Conservation (phyloP, 208 protist genomes). For the Trypanosoma conorhini region DNA sequence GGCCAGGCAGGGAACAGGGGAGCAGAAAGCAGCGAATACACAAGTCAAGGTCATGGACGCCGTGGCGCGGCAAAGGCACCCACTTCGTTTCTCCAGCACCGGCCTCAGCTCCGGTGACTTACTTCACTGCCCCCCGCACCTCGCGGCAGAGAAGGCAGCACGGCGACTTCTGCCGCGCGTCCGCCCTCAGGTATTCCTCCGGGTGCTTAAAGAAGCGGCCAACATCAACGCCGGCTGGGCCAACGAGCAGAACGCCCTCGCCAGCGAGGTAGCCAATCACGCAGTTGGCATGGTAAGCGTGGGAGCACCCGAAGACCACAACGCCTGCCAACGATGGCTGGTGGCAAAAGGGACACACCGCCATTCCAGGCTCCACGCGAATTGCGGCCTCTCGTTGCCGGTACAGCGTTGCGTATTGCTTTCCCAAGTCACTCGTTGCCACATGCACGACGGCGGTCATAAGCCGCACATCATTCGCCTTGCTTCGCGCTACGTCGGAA, state of each 20-base stretch:
- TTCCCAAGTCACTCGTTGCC: conserved; percentile 44
- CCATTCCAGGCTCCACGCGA: conserved; percentile 31
- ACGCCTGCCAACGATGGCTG: conserved; percentile 25
- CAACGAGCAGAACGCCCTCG: conserved; percentile 19
- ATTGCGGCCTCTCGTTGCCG: conserved; percentile 37
- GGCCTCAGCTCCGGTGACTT: not conserved
- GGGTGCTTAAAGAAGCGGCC: conserved; percentile 24
- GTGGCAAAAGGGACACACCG: conserved; percentile 36
- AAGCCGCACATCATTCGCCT: conserved; percentile 43
- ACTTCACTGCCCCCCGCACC: conserved; percentile 1
- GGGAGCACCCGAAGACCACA: conserved; percentile 60
- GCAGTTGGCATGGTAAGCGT: conserved; percentile 62
- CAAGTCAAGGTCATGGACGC: no score
- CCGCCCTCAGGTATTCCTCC: conserved; percentile 7
- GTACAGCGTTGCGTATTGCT: conserved; percentile 40
- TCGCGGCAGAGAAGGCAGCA: conserved; percentile 28
- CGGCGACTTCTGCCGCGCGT: conserved; percentile 6
- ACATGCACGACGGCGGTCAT: conserved; percentile 48
- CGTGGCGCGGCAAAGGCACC: not conserved
- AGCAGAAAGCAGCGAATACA: no score
- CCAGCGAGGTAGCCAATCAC: conserved; percentile 42
- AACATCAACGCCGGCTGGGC: conserved; percentile 14
- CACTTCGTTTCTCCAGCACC: not conserved
- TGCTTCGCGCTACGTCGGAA: conserved; percentile 45
- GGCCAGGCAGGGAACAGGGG: no score